Evolutionary conservation across 1,139 yeast genomes (phyloP), one percentile per base, ranked within the genome.

Genomic region (Nakaseomyces glabratus): DNA sequence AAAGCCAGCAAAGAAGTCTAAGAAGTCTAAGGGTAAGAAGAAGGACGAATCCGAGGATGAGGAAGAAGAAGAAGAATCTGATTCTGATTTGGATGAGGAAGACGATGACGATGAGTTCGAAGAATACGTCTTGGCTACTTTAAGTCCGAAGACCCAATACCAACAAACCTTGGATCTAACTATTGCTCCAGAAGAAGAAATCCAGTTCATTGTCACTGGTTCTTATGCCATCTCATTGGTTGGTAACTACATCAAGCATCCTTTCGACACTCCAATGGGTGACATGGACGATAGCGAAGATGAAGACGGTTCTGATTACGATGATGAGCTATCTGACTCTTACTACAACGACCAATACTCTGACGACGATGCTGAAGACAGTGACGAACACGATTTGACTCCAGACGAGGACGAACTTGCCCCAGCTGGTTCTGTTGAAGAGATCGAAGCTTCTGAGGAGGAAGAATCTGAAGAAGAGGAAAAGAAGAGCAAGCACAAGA

Each of bases 231-330:
- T 90, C 48, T 93, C 88, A 62, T 69, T 90, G 55, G 71, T 85
- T 51, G 99, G 99, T 69, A 88, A 90, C 77, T 85, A 80, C 66
- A 80, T 90, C 57, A 93, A 82, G 58, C 95, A 86, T 63, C 96
- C 97, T 60, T 86, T 77, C 36, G 62, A 57, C 43, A 48, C 55
- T 9, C 52, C 57, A 34, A 39, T 48, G 18, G 33, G 25, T 7
- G 36, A 33, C 33, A 26, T 24, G 48, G 93, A 80, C 48, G 81
- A 71, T 37, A 79, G 69, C 24, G 76, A 69, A 34, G 73, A 70
- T 33, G 60, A 53, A 14, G 65, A 55, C 28, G 65, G 68, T 45
- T 77, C 68, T 45, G 73, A 69, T 37, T 86, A 23, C 11, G 30
- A 26, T 15, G 30, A 26, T 5, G 30, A 17, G 1, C 18, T 26